phyloP scores from a whole-genome alignment of 768 basidiomycete species.

The Gelatoporia subvermispora region DNA sequence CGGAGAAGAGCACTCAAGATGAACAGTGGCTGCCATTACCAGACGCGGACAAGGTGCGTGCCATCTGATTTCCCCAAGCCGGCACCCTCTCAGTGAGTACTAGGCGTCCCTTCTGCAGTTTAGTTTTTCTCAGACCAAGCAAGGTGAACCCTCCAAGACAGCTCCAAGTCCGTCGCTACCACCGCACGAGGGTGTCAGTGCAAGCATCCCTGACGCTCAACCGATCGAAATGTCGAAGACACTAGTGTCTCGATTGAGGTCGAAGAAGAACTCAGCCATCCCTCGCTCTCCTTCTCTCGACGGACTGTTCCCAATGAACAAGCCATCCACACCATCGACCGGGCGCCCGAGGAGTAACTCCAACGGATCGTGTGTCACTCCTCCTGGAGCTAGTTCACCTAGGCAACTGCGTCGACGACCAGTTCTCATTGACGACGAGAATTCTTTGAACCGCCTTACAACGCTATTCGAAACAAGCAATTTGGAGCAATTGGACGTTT shows the following conservation, averaged over 20 bases:
- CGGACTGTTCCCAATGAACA: background rate
- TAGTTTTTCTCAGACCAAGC: background rate
- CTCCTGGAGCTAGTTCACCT: conserved; percentile 6
- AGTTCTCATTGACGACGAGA: conserved; percentile 36
- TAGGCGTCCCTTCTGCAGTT: conserved; percentile 8
- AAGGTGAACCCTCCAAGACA: too few relatives aligned
- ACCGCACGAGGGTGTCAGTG: conserved; percentile 14
- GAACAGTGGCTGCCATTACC: conserved; percentile 18
- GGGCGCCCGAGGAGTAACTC: background rate
- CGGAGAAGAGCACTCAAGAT: conserved; percentile 2
- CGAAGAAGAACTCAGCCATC: background rate
- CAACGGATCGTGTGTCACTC: conserved; percentile 6
- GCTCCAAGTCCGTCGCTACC: conserved; percentile 12
- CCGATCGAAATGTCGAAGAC: too few relatives aligned
- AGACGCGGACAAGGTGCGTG: conserved; percentile 16
- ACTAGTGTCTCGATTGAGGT: too few relatives aligned
- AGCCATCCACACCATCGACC: background rate
- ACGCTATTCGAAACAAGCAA: conserved; percentile 34
- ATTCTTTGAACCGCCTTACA: conserved; percentile 30
- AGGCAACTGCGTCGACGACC: conserved; percentile 34
- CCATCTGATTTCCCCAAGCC: too few relatives aligned
- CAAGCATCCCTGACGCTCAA: conserved; percentile 6
- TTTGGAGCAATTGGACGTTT: conserved; percentile 29
- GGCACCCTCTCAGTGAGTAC: background rate
- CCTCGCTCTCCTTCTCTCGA: background rate